Evolutionary conservation across 805 yeast genomes (phyloP), one percentile per base, ranked within the genome.

Genomic region (Ogataea ramenticola): DNA sequence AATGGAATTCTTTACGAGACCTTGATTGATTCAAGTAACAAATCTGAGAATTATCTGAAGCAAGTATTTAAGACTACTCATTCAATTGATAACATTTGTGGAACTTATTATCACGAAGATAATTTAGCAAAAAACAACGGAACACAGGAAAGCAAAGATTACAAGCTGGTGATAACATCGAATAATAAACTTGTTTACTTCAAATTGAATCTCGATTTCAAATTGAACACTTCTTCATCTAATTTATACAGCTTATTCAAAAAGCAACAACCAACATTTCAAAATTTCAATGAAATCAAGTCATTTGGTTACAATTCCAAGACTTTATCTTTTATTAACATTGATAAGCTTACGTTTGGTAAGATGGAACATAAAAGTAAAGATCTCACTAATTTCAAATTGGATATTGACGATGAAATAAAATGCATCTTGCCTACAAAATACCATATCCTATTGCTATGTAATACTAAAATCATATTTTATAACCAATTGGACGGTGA

Each of bases 401-500:
- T 8, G 4, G n/a, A 29, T 10, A 29, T 29, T 5, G n/a, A 29
- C 16, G 36, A 11, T 29, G 15, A 29, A 8, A 39, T 70, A 24
- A 58, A 61, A 36, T 66, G 74, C 9, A 53, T 79, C 2, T 47
- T 72, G 1, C 51, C 82, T 24, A 72, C 85, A 0, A 68, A 71
- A 40, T 82, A 72, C 49, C 85, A 82, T 55, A 52, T 80, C 2
- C 47, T 81, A 1, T 47, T 77, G 4, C 56, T 81, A 3, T 58
- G 74, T 14, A 72, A 71, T 2, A 70, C 70, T 42, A 55, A 72
- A 17, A 46, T 78, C 4, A 53, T 70, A 7, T 56, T 68, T 1
- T 68, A 72, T 36, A 81, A 79, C 49, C 75, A 77, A 44, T 58
- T 82, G 30, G 77, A 71, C 48, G 75, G 73, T 44, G 61, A 72